phyloP scores from a whole-genome alignment of 2,329 filamentous ascomycete genomes.

The Trichothecium roseum region DNA sequence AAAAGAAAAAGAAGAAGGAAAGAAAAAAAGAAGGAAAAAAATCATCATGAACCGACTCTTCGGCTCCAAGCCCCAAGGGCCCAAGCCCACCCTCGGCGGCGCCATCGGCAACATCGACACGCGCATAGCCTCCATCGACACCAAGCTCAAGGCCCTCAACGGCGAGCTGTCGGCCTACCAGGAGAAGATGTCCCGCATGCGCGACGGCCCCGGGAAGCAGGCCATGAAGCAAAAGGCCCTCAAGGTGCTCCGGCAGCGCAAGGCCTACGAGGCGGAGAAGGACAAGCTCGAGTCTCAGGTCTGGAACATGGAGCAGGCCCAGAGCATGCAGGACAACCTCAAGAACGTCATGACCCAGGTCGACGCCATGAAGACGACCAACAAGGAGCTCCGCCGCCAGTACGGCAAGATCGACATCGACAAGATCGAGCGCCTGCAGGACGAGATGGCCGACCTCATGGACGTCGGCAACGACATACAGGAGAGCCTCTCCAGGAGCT shows the following conservation, averaged over 20 bases:
- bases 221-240: conserved; percentile 91
- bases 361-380: conserved; percentile 94
- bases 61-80: conserved; percentile 73
- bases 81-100: conserved; percentile 78
- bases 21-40: no score
- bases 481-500: conserved; percentile 81
- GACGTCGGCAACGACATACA: conserved; percentile 98
- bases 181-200: conserved; percentile 80
- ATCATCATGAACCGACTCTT: conserved; percentile 87
- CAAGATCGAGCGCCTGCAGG: conserved; percentile 94
- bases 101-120: conserved; percentile 81
- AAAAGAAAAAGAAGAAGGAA: no score
- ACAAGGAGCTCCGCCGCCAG: conserved; percentile 83
- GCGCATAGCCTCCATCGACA: conserved; percentile 78
- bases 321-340: conserved; percentile 97
- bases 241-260: conserved; percentile 85
- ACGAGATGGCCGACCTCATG: conserved; percentile 97
- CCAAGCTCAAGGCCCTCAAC: conserved; percentile 87
- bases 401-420: conserved; percentile 97
- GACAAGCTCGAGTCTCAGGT: conserved; percentile 90
- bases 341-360: conserved; percentile 98
- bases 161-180: conserved; percentile 85
- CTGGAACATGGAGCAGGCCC: conserved; percentile 98
- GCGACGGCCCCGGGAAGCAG: conserved; percentile 85
- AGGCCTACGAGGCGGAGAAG: conserved; percentile 87